A percentile compares a stretch with the other conserved stretches of the same genome.
These are phyloP conservation scores for Paramecium primaurelia DNA, from an alignment of 73 alveolate species.

Conservation along the genomic window DNA sequence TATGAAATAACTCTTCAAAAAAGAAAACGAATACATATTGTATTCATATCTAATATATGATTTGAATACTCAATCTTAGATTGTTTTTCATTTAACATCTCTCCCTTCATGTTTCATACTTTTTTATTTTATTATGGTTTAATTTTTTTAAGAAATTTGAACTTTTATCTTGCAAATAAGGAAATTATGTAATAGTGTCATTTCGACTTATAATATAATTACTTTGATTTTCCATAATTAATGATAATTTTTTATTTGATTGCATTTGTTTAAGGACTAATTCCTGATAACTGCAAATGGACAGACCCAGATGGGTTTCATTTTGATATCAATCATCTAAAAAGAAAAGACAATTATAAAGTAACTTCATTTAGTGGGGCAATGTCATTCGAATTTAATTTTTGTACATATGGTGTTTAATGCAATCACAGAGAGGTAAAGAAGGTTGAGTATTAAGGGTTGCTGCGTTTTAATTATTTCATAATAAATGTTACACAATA, in stretches of 20 bases:
- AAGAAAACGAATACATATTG: neutral
- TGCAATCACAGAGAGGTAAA: conserved; percentile 38
- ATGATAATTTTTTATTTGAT: neutral
- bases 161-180: neutral
- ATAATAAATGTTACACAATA: conserved; percentile 38
- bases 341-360: neutral
- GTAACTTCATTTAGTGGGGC: conserved; percentile 42
- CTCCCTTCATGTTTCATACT: neutral
- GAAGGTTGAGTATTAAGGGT: neutral
- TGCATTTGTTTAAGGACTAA: neutral
- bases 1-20: neutral
- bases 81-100: neutral
- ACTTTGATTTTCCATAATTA: neutral
- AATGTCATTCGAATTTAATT: conserved; percentile 38
- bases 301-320: conserved; percentile 17
- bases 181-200: neutral
- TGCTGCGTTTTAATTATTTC: conserved; percentile 41
- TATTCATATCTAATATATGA: neutral
- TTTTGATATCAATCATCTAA: conserved; percentile 6
- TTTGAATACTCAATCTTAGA: neutral
- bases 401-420: conserved; percentile 37
- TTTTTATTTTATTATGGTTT: too few relatives aligned
- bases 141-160: too few relatives aligned
- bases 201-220: neutral
- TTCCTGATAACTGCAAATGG: conserved; percentile 37